Conservation (phyloP, 805 yeast species). For the Naumovozyma baii region DNA sequence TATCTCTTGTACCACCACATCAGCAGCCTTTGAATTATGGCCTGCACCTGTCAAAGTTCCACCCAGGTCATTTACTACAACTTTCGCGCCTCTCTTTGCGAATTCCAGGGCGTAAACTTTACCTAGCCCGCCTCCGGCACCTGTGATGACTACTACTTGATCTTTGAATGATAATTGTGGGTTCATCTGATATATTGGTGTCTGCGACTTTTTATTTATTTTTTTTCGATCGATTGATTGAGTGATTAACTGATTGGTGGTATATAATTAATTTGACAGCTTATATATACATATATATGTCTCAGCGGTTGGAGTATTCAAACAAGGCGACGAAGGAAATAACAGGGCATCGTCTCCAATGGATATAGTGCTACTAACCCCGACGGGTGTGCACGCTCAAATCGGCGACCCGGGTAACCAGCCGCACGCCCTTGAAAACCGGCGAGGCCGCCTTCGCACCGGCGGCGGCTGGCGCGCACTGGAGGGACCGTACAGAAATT, state of each 20-base stretch:
- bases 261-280: no score
- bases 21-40: slow-evolving; percentile 67
- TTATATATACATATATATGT: no score
- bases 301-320: no score
- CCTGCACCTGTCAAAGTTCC: slow-evolving; percentile 72
- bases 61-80: slow-evolving; percentile 90
- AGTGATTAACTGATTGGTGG: not conserved
- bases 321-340: no score
- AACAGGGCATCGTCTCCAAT: no score
- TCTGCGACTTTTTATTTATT: no score
- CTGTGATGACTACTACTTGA: slow-evolving; percentile 87
- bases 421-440: slow-evolving; percentile 89
- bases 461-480: slow-evolving; percentile 48
- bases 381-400: not conserved
- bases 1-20: slow-evolving; percentile 80
- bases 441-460: slow-evolving; percentile 35
- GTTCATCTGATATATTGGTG: no score
- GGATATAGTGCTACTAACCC: no score
- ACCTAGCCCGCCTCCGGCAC: slow-evolving; percentile 97
- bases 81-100: slow-evolving; percentile 87
- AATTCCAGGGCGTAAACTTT: slow-evolving; percentile 76
- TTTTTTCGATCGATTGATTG: no score
- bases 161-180: slow-evolving; percentile 48
- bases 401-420: slow-evolving; percentile 36
- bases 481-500: slow-evolving; percentile 55